Evolutionary conservation across 2,329 filamentous ascomycete genomes (phyloP).

Genomic region (Ascosphaera acerosa): DNA sequence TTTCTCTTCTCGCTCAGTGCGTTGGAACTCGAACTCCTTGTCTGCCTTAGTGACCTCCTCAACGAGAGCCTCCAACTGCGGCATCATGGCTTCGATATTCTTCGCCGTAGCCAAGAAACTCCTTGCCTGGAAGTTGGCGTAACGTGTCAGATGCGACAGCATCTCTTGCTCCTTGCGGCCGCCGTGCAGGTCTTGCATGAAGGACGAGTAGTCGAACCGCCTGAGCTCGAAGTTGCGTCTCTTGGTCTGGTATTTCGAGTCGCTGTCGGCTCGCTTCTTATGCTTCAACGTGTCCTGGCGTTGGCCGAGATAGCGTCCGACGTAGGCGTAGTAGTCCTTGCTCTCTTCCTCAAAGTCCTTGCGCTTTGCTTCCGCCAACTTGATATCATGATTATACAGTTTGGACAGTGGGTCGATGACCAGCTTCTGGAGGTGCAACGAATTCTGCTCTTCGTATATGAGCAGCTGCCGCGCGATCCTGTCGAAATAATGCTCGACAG

Average conservation of each 20-base stretch:
- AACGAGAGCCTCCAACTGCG: constrained; percentile 70
- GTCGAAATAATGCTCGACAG: constrained; percentile 93
- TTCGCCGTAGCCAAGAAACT: constrained; percentile 62
- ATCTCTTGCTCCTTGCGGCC: constrained; percentile 98
- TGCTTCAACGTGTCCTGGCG: constrained; percentile 87
- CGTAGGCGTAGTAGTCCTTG: constrained; percentile 92
- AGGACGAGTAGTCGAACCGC: constrained; percentile 94
- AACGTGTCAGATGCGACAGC: constrained; percentile 77
- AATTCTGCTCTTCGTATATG: constrained; percentile 63
- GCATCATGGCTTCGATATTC: constrained; percentile 64
- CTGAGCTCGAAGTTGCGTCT: constrained; percentile 88
- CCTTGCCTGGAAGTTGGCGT: constrained; percentile 70
- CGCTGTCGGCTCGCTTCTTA: constrained; percentile 86
- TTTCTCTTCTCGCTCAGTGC: constrained; percentile 90
- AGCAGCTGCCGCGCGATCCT: constrained; percentile 85
- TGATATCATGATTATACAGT: constrained; percentile 87
- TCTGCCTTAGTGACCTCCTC: constrained; percentile 79
- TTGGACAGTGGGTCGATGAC: constrained; percentile 87
- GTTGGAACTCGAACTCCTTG: constrained; percentile 87
- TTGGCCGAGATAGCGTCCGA: constrained; percentile 86
- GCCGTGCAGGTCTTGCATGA: constrained; percentile 97
- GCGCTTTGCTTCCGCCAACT: constrained; percentile 88
- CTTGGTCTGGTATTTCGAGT: constrained; percentile 89
- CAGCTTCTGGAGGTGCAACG: constrained; percentile 60
- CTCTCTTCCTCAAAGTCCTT: constrained; percentile 97